Conservation (phyloP, 2,329 filamentous ascomycete genomes). For the Fusarium pininemorale region DNA sequence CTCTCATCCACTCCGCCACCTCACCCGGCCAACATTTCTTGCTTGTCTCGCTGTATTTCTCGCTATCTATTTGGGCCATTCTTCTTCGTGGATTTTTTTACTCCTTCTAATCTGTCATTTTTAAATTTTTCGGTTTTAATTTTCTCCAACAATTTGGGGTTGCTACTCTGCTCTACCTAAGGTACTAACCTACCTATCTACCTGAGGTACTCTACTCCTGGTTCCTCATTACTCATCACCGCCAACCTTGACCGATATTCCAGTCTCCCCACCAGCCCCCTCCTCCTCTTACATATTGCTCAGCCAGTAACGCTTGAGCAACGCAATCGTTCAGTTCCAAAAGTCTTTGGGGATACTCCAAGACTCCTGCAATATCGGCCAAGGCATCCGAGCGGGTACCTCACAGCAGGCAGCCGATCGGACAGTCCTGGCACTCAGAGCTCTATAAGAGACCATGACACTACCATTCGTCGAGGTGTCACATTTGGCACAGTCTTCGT, state of each 20-base stretch:
- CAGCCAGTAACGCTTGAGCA: conserved; percentile 32
- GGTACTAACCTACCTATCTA: too few relatives aligned
- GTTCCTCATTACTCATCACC: conserved; percentile 32
- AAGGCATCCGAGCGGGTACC: conserved; percentile 38
- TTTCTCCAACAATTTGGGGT: conserved; percentile 3
- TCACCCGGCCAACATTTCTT: conserved; percentile 24
- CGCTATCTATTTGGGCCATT: conserved; percentile 7
- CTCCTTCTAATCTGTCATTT: conserved; percentile 22
- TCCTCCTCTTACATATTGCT: conserved; percentile 15
- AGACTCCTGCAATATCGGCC: conserved; percentile 22
- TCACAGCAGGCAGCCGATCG: conserved; percentile 34
- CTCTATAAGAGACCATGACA: conserved; percentile 46
- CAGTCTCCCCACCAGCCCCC: conserved; percentile 31
- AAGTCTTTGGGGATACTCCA: conserved; percentile 21
- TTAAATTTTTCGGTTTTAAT: not conserved
- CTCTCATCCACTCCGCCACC: conserved; percentile 37
- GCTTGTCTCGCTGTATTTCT: conserved; percentile 19
- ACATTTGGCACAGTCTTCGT: conserved; percentile 80
- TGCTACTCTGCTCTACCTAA: conserved; percentile 6
- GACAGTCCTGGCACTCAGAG: conserved; percentile 24
- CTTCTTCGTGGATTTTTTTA: conserved; percentile 8
- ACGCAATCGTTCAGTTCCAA: conserved; percentile 10
- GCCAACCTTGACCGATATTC: conserved; percentile 35
- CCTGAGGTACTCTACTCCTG: conserved; percentile 1
- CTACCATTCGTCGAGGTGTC: conserved; percentile 71